These are phyloP conservation scores for Fistulifera solaris DNA, from an alignment of 108 stramenopile species.

Conservation along the genomic window DNA sequence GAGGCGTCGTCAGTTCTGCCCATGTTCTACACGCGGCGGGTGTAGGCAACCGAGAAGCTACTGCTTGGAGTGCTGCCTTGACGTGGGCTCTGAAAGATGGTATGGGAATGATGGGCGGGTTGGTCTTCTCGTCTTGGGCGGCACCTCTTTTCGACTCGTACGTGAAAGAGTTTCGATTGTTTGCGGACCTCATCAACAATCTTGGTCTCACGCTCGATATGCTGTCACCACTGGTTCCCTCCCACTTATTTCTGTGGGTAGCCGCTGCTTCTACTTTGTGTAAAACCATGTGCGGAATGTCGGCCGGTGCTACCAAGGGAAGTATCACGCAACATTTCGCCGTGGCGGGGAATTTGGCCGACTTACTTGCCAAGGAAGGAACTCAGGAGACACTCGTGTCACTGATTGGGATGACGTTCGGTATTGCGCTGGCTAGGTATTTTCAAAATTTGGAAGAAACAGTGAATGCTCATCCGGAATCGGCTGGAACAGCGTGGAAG, in stretches of 20 bases:
- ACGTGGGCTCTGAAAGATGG: constrained; percentile 86
- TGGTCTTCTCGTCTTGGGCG: constrained; percentile 77
- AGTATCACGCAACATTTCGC: constrained; percentile 83
- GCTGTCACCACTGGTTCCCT: constrained; percentile 44
- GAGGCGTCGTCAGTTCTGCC: constrained; percentile 78
- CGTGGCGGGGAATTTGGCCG: constrained; percentile 77
- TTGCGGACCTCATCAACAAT: constrained; percentile 93
- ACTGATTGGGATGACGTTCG: constrained; percentile 81
- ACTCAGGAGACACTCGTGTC: constrained; percentile 95
- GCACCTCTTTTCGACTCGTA: constrained; percentile 71
- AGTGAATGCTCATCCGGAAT: constrained; percentile 4
- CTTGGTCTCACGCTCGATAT: constrained; percentile 85
- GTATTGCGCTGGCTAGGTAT: constrained; percentile 41
- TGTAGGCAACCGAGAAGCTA: constrained; percentile 78
- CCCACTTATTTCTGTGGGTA: constrained; percentile 27
- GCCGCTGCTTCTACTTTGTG: constrained; percentile 62
- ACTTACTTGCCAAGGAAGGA: constrained; percentile 89
- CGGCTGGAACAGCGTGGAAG: background rate
- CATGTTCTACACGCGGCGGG: constrained; percentile 83
- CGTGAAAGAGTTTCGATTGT: constrained; percentile 90
- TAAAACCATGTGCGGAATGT: constrained; percentile 86
- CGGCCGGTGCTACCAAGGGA: constrained; percentile 78
- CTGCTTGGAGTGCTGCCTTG: constrained; percentile 72
- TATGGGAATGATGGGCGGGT: constrained; percentile 82
- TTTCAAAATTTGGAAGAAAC: constrained; percentile 32